Evolutionary conservation across 1,284 basidiomycete genomes (phyloP).

Genomic region (Exsudoporus floridanus): DNA sequence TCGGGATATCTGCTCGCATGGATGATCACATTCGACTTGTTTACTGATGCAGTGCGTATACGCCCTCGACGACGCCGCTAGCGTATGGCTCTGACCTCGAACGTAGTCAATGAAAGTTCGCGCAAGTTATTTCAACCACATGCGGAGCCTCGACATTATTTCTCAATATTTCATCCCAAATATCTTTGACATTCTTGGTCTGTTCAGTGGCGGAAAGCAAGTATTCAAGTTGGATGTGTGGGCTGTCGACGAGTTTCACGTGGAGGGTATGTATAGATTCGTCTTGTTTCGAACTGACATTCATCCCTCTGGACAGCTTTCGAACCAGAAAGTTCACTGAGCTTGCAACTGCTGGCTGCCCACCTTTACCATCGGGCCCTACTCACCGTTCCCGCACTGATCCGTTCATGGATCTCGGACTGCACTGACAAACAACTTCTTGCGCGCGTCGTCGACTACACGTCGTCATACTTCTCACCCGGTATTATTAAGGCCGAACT

Average conservation of each 20-base stretch:
- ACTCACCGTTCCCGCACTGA: slow-evolving; percentile 76
- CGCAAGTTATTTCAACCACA: slow-evolving; percentile 80
- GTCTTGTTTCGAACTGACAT: not conserved
- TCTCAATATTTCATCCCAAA: slow-evolving; percentile 69
- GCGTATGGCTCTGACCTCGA: slow-evolving; percentile 6
- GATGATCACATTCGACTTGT: slow-evolving; percentile 89
- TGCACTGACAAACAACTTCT: slow-evolving; percentile 90
- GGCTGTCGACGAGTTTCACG: slow-evolving; percentile 81
- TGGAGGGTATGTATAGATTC: slow-evolving; percentile 62
- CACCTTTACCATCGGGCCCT: slow-evolving; percentile 89
- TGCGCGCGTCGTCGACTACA: slow-evolving; percentile 74
- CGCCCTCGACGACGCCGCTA: not conserved
- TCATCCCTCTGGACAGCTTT: slow-evolving; percentile 48
- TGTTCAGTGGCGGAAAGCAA: slow-evolving; percentile 59
- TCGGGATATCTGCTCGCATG: slow-evolving; percentile 81
- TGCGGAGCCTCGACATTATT: slow-evolving; percentile 72
- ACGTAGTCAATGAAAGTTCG: slow-evolving; percentile 77
- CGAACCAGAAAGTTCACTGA: slow-evolving; percentile 53
- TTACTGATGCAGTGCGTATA: slow-evolving; percentile 74
- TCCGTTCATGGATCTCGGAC: slow-evolving; percentile 83
- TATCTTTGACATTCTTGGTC: slow-evolving; percentile 66
- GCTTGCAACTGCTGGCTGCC: slow-evolving; percentile 74
- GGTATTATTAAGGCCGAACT: slow-evolving; percentile 86
- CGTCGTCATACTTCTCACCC: slow-evolving; percentile 87
- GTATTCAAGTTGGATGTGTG: slow-evolving; percentile 80